Evolutionary conservation across 179 eudicot genomes (phyloP).

Genomic region (Spinacia oleracea): DNA sequence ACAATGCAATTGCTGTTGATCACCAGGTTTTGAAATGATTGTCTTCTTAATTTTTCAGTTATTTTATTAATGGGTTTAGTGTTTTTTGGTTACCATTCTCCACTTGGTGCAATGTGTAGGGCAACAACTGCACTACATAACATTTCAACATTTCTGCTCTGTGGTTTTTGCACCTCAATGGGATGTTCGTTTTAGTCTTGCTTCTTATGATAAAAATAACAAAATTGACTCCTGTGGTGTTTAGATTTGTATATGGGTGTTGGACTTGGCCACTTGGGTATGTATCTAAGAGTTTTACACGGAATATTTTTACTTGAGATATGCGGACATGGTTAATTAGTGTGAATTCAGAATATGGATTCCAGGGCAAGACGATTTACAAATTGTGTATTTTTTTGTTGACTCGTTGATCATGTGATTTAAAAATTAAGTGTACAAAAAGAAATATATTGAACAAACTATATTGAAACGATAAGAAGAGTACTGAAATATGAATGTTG

Average conservation of each 20-base stretch:
- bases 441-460: too few species aligned
- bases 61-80: background rate
- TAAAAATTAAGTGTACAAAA: background rate
- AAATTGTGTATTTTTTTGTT: too few species aligned
- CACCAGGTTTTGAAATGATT: slow-evolving; percentile 47
- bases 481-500: background rate
- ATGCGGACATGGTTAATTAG: background rate
- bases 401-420: background rate
- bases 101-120: background rate
- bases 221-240: background rate
- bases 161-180: background rate
- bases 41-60: slow-evolving; percentile 14
- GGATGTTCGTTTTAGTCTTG: background rate
- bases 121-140: background rate
- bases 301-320: background rate
- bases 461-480: background rate
- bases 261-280: background rate
- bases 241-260: too few species aligned
- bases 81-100: background rate
- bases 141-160: background rate
- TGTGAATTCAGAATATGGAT: background rate
- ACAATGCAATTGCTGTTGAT: slow-evolving; percentile 87
- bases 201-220: background rate
- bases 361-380: background rate
- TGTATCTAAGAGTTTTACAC: too few species aligned